Percentiles rank a stretch among this genome's conserved stretches.
phyloP scores from a whole-genome alignment of 2,329 filamentous ascomycete genomes.

The Corniculantispora saksenae region DNA sequence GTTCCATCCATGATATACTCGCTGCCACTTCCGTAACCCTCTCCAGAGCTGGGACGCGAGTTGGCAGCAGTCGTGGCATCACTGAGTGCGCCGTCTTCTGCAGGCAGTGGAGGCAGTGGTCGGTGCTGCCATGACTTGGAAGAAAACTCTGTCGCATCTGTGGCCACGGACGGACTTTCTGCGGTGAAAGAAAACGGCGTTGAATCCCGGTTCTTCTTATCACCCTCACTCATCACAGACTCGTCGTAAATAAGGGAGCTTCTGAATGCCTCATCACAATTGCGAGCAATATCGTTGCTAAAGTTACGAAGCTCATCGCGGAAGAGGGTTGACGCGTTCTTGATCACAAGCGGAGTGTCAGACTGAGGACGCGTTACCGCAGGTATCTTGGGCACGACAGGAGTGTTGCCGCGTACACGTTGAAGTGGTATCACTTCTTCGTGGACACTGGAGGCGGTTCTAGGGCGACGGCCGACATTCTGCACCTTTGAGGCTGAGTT shows the following conservation, averaged over 20 bases:
- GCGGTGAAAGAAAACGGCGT: constrained; percentile 47
- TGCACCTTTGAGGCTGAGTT: constrained; percentile 29
- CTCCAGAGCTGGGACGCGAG: constrained; percentile 29
- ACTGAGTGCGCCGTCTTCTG: constrained; percentile 27
- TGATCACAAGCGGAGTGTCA: constrained; percentile 25
- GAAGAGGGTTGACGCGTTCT: constrained; percentile 39
- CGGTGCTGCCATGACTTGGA: constrained; percentile 47
- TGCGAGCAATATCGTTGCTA: constrained; percentile 81
- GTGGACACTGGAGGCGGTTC: constrained; percentile 3
- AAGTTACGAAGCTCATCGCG: constrained; percentile 82
- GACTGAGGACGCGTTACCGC: constrained; percentile 30
- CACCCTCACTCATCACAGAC: constrained; percentile 35
- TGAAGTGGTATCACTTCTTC: not conserved
- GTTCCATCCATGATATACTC: constrained; percentile 28
- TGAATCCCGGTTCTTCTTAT: constrained; percentile 35
- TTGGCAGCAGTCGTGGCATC: constrained; percentile 24
- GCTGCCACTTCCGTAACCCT: constrained; percentile 26
- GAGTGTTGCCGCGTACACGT: constrained; percentile 29
- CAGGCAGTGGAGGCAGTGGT: constrained; percentile 53
- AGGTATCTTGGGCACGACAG: constrained; percentile 30
- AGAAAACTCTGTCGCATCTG: constrained; percentile 32
- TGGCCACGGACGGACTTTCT: constrained; percentile 32
- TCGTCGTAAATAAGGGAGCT: constrained; percentile 53
- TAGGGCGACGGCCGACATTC: constrained; percentile 9
- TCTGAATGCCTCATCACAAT: constrained; percentile 91